A percentile compares a stretch with the other conserved stretches of the same genome.
phyloP scores from a whole-genome alignment of 192 early-diverging fungal species.

The Linnemannia exigua region DNA sequence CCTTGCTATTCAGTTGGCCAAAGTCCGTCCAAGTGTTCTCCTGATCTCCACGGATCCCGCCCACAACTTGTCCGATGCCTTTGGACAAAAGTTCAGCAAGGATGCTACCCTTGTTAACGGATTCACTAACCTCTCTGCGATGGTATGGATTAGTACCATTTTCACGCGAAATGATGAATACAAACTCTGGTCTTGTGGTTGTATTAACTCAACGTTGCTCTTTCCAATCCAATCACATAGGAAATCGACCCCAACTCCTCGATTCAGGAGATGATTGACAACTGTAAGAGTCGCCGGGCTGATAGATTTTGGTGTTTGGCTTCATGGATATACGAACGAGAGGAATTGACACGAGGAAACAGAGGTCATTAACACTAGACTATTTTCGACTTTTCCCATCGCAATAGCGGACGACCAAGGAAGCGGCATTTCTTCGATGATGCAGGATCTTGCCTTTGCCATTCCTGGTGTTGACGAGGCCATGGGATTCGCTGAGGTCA shows the following conservation, averaged over 20 bases:
- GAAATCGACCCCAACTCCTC: constrained; percentile 99
- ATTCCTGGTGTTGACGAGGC: constrained; percentile 99
- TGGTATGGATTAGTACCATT: constrained; percentile 69
- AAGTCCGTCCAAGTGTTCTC: constrained; percentile 92
- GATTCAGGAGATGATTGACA: constrained; percentile 99
- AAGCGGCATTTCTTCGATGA: constrained; percentile 85
- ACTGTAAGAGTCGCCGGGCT: constrained; percentile 65
- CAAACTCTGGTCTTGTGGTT: too few relatives aligned
- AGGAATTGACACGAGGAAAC: constrained; percentile 22
- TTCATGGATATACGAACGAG: not conserved
- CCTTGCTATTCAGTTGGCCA: constrained; percentile 93
- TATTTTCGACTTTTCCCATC: constrained; percentile 8
- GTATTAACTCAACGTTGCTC: too few relatives aligned
- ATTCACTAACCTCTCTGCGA: constrained; percentile 95
- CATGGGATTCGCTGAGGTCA: constrained; percentile 99
- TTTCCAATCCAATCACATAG: constrained; percentile 46
- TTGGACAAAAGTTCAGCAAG: constrained; percentile 99
- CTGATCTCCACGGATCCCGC: constrained; percentile 99
- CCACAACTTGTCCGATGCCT: constrained; percentile 99
- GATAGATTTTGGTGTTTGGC: not conserved
- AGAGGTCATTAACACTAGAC: not conserved
- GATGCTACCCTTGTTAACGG: constrained; percentile 95
- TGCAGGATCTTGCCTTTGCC: constrained; percentile 98
- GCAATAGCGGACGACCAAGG: constrained; percentile 71
- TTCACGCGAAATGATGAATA: too few relatives aligned